These are phyloP conservation scores for Choricystis sp. DNA, from an alignment of 139 green algal genomes.

Conservation along the genomic window DNA sequence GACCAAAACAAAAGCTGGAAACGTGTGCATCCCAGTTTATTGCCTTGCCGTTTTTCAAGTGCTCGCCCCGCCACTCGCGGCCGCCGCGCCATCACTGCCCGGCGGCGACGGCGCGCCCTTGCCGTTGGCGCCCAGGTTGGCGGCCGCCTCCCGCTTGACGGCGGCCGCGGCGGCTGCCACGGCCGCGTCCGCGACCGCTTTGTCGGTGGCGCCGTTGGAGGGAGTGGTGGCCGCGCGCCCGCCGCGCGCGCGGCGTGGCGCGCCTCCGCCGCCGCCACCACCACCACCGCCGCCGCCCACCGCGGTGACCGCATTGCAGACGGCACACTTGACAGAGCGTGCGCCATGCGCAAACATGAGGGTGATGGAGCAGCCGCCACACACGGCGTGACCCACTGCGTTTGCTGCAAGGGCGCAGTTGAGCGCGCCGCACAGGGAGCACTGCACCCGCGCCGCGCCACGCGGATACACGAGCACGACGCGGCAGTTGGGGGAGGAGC, in stretches of 20 bases:
- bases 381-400: conserved; percentile 69
- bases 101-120: too few relatives aligned
- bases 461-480: conserved; percentile 79
- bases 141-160: too few relatives aligned
- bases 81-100: too few relatives aligned
- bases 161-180: neutral
- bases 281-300: conserved; percentile 1
- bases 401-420: conserved; percentile 22
- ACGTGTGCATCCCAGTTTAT: too few relatives aligned
- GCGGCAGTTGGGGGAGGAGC: conserved; percentile 52
- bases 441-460: conserved; percentile 36
- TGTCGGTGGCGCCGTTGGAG: too few relatives aligned
- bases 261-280: too few relatives aligned
- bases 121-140: too few relatives aligned
- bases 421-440: neutral
- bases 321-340: conserved; percentile 77
- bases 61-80: too few relatives aligned
- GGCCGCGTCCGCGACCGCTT: neutral
- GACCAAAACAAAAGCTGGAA: too few relatives aligned
- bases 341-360: conserved; percentile 79
- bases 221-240: too few relatives aligned
- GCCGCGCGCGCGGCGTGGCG: too few relatives aligned
- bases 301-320: conserved; percentile 75
- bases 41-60: too few relatives aligned
- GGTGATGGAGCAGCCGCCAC: conserved; percentile 66